Conservation (phyloP, 2,329 filamentous ascomycete genomes). For the Huntiella savannae region DNA sequence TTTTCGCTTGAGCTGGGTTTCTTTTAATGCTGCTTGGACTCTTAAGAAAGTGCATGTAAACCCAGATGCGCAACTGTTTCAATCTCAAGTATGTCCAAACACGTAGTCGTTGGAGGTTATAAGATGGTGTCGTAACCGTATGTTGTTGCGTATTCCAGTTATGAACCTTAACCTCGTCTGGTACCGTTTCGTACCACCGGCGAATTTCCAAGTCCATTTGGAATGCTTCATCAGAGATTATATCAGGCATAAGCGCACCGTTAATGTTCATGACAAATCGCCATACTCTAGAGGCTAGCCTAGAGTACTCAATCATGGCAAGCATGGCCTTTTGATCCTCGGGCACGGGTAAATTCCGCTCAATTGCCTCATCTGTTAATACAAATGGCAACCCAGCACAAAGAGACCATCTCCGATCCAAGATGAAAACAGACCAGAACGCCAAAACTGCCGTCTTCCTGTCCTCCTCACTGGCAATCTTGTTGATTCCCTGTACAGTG, state of each 20-base stretch:
- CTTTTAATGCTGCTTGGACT: constrained; percentile 66
- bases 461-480: constrained; percentile 49
- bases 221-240: constrained; percentile 57
- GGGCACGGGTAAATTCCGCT: constrained; percentile 59
- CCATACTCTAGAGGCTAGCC: constrained; percentile 75
- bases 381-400: constrained; percentile 77
- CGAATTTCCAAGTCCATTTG: constrained; percentile 68
- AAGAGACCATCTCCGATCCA: constrained; percentile 77
- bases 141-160: constrained; percentile 36
- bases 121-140: constrained; percentile 36
- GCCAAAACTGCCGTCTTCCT: constrained; percentile 48
- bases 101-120: constrained; percentile 53
- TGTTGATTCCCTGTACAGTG: constrained; percentile 51
- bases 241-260: constrained; percentile 37
- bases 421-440: constrained; percentile 73
- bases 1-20: constrained; percentile 54
- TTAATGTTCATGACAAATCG: constrained; percentile 54
- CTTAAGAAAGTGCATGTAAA: constrained; percentile 75
- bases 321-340: constrained; percentile 50
- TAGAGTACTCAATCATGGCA: constrained; percentile 70
- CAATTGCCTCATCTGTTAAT: constrained; percentile 70
- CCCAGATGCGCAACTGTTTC: constrained; percentile 78
- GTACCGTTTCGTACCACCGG: constrained; percentile 70
- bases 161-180: constrained; percentile 35
- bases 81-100: constrained; percentile 72